These are phyloP conservation scores for Coemansia pectinata DNA, from an alignment of 192 early-diverging fungal species.

Conservation along the genomic window DNA sequence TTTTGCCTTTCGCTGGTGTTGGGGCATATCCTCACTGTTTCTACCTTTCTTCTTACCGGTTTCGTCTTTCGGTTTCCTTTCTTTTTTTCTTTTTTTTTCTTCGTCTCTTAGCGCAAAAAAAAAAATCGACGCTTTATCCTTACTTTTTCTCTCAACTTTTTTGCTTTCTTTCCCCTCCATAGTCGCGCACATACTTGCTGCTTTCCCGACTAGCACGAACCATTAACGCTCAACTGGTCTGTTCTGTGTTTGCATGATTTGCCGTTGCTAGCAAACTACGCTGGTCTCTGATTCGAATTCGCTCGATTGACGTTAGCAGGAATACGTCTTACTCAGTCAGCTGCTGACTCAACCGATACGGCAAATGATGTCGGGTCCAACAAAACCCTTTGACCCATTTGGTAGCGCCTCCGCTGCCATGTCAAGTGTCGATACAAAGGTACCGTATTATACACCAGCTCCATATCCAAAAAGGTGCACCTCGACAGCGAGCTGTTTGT, in stretches of 20 bases:
- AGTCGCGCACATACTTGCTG: neutral
- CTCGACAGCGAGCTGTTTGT: neutral
- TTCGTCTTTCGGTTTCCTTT: slow-evolving; percentile 1
- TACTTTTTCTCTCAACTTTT: neutral
- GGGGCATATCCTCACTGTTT: neutral
- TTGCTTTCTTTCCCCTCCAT: neutral
- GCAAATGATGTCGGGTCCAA: slow-evolving; percentile 50
- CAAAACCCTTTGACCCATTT: slow-evolving; percentile 49
- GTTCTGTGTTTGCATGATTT: neutral
- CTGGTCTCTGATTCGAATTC: slow-evolving; percentile 7
- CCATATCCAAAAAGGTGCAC: neutral
- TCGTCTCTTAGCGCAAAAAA: no score
- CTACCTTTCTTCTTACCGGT: neutral
- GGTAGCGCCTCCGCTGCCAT: slow-evolving; percentile 16
- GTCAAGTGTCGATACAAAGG: slow-evolving; percentile 33
- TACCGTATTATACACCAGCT: slow-evolving; percentile 12
- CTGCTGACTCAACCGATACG: slow-evolving; percentile 1
- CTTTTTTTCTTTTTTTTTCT: no score
- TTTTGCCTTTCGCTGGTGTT: neutral
- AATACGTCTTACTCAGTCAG: neutral
- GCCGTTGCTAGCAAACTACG: neutral
- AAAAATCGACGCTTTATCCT: neutral
- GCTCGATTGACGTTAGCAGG: neutral
- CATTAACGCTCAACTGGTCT: neutral
- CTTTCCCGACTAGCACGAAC: neutral